Percentiles rank a stretch among this genome's conserved stretches.
phyloP scores from a whole-genome alignment of 1,284 basidiomycete species.

The Ustilago trichophora region DNA sequence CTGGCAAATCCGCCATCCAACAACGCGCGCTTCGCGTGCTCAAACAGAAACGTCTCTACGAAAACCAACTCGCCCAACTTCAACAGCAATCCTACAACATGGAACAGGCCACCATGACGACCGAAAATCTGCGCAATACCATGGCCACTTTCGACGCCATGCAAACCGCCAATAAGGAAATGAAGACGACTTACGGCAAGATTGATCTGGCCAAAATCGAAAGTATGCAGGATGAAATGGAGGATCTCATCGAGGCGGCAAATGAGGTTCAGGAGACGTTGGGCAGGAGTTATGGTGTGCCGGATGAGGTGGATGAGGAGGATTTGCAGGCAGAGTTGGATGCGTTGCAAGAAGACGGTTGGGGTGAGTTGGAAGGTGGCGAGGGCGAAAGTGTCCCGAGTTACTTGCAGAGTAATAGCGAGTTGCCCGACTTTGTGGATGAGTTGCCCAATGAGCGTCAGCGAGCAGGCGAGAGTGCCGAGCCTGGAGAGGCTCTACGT shows the following conservation, averaged over 20 bases:
- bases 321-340: conserved; percentile 87
- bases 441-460: conserved; percentile 40
- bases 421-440: conserved; percentile 62
- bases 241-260: conserved; percentile 93
- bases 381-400: conserved; percentile 42
- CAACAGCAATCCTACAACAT: conserved; percentile 98
- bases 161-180: conserved; percentile 96
- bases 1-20: conserved; percentile 94
- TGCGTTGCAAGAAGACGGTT: conserved; percentile 78
- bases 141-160: conserved; percentile 99
- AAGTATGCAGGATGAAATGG: conserved; percentile 78
- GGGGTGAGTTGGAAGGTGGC: conserved; percentile 60
- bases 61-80: conserved; percentile 87
- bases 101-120: conserved; percentile 94
- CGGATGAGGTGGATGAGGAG: conserved; percentile 96
- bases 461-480: conserved; percentile 1
- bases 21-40: conserved; percentile 92
- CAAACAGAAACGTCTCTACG: conserved; percentile 97
- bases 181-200: conserved; percentile 96
- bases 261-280: conserved; percentile 97
- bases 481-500: conserved; percentile 35
- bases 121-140: conserved; percentile 97
- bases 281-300: conserved; percentile 91
- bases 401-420: conserved; percentile 50
- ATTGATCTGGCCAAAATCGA: conserved; percentile 99